These are phyloP conservation scores for Globisporangium cylindrosporum DNA, from an alignment of 352 stramenopile genomes.

Conservation along the genomic window DNA sequence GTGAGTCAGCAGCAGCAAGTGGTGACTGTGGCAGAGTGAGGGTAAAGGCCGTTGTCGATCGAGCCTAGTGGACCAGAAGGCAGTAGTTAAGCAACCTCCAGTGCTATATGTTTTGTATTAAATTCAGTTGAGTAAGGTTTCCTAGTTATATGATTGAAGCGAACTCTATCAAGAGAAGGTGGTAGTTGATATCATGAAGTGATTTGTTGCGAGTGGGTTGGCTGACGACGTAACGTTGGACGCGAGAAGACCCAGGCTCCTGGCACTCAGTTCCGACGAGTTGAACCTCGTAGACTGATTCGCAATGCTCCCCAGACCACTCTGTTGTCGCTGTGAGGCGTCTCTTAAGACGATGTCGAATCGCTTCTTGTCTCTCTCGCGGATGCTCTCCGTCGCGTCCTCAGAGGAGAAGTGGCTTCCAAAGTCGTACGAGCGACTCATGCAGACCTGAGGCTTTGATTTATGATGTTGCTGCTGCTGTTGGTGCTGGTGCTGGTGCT, in stretches of 20 bases:
- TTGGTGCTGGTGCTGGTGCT: neutral
- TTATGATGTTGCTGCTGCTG: neutral
- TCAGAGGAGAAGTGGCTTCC: neutral
- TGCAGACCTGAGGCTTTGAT: neutral
- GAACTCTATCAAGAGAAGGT: neutral
- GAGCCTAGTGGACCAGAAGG: neutral
- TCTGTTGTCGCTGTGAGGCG: neutral
- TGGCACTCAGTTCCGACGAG: slow-evolving; percentile 15
- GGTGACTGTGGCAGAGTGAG: neutral
- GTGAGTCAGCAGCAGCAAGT: neutral
- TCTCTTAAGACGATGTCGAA: slow-evolving; percentile 28
- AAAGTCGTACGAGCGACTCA: slow-evolving; percentile 13
- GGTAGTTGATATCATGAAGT: slow-evolving; percentile 30
- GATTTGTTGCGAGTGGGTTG: slow-evolving; percentile 48
- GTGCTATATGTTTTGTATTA: neutral
- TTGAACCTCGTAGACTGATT: neutral
- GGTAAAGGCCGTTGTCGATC: neutral
- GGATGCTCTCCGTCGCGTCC: neutral
- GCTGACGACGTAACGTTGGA: slow-evolving; percentile 53
- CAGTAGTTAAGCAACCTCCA: neutral
- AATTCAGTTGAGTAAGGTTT: neutral
- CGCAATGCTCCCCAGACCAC: neutral
- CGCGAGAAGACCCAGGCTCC: slow-evolving; percentile 23
- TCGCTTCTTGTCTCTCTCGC: slow-evolving; percentile 8
- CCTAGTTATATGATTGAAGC: neutral